These are phyloP conservation scores for Phialocephala sp. DNA, from an alignment of 2,329 filamentous ascomycete genomes.

Conservation along the genomic window DNA sequence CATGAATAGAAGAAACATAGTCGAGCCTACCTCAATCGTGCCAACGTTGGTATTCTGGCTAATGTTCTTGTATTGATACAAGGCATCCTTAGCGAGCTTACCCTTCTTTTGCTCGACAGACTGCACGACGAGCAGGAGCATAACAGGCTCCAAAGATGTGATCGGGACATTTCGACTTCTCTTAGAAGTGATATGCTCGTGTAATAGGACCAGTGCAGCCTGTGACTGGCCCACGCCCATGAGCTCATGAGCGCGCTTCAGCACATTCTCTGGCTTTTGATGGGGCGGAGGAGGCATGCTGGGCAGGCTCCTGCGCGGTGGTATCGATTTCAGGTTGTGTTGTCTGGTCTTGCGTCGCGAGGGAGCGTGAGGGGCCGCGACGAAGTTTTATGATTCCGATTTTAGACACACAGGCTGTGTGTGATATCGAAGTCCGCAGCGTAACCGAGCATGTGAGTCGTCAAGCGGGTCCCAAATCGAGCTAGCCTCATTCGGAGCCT, in stretches of 20 bases:
- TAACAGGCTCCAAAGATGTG: constrained; percentile 93
- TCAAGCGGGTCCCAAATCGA: neutral
- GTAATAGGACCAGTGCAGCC: constrained; percentile 90
- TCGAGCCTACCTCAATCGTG: constrained; percentile 80
- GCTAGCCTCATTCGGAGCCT: neutral
- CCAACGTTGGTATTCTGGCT: constrained; percentile 98
- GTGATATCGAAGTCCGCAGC: neutral
- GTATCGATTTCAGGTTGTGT: constrained; percentile 12
- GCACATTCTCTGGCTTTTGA: constrained; percentile 98
- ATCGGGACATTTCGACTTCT: constrained; percentile 97
- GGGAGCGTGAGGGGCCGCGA: neutral
- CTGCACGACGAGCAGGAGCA: constrained; percentile 96
- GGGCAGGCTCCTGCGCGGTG: constrained; percentile 29
- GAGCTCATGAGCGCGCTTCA: constrained; percentile 98
- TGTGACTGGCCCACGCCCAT: constrained; percentile 95
- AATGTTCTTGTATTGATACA: constrained; percentile 99
- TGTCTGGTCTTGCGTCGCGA: constrained; percentile 6
- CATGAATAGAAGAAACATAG: neutral
- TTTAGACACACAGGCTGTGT: constrained; percentile 7
- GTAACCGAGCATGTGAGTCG: constrained; percentile 7
- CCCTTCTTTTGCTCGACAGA: constrained; percentile 98
- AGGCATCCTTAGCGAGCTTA: constrained; percentile 96
- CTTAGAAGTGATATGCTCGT: constrained; percentile 99
- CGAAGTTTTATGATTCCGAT: neutral
- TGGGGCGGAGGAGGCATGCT: constrained; percentile 83